Base-by-base conservation (phyloP, 495 filamentous ascomycete genomes). In the Hypoxylon crocopeplum region DNA sequence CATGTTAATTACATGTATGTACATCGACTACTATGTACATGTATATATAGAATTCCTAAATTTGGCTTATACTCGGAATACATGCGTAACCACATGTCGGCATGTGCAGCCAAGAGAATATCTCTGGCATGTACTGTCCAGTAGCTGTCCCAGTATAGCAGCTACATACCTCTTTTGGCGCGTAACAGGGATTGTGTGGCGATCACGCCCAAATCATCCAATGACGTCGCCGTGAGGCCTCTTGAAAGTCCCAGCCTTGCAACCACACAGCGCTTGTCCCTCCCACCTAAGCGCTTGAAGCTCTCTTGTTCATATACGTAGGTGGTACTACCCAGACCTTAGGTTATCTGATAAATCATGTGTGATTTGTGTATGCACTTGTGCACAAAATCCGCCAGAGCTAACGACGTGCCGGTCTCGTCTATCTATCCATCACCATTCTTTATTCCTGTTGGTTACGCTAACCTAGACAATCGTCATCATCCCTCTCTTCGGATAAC, bases 151-250 rank as follows among this genome's bases (percentile, higher is more conserved):
- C n/a, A n/a, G n/a, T n/a, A n/a, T n/a, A n/a, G n/a, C n/a, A n/a
- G n/a, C n/a, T n/a, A n/a, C n/a, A n/a, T n/a, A n/a, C n/a, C n/a
- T n/a, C n/a, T n/a, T n/a, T n/a, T n/a, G n/a, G n/a, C n/a, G 12
- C 11, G n/a, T 22, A 33, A 16, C 37, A 56, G 38, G 46, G 24
- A 16, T 33, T 21, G 24, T 37, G 63, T 66, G 63, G 41, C 53
- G 37, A 63, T 58, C 52, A 62, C 48, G 32, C 29, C 15, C 17
- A 39, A 61, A 56, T 20, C 33, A 17, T 33, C 59, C 59, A 68
- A 64, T 64, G 64, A 68, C 59, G 59, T 64, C 51, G 47, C 56
- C 25, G 39, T 34, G 56, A 66, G 62, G 56, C 56, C 62, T 66
- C 56, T 59, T 42, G 6, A 17, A 51, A 45, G 38, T 59, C 48